phyloP scores from a whole-genome alignment of 352 stramenopile species.

The Phytophthora citrophthora region DNA sequence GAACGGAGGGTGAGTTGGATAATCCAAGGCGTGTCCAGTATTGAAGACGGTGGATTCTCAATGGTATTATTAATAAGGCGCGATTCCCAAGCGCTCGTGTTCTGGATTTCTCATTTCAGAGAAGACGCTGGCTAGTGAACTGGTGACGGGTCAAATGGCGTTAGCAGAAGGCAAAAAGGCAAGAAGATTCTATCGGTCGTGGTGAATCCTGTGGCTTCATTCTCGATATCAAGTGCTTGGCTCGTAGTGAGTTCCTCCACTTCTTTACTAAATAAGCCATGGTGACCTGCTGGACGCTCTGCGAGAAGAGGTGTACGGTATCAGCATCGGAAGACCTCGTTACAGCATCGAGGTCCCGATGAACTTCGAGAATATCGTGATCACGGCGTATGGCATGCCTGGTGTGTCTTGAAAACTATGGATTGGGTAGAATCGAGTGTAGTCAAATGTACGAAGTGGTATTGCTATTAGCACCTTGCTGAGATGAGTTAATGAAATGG shows the following conservation, averaged over 20 bases:
- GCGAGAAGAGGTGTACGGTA: constrained; percentile 74
- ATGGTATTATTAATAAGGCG: constrained; percentile 63
- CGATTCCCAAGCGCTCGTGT: constrained; percentile 81
- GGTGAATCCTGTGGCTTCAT: constrained; percentile 69
- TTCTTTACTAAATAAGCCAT: constrained; percentile 89
- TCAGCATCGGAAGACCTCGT: constrained; percentile 38
- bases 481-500: too few species aligned
- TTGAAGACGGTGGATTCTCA: constrained; percentile 54
- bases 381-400: too few species aligned
- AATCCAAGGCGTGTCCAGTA: constrained; percentile 18
- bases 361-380: too few species aligned
- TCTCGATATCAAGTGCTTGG: constrained; percentile 82
- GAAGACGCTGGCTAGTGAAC: constrained; percentile 72
- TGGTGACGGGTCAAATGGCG: constrained; percentile 81
- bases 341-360: too few species aligned
- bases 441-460: too few species aligned
- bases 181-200: constrained; percentile 83
- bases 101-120: constrained; percentile 80
- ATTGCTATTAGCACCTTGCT: too few species aligned
- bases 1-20: constrained; percentile 17
- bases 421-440: too few species aligned
- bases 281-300: constrained; percentile 67
- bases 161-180: constrained; percentile 86
- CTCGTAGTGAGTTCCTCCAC: constrained; percentile 80
- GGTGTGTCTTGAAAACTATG: too few species aligned